Percentiles rank a stretch among this genome's conserved stretches.
Evolutionary conservation across 306 rosid genomes (phyloP).

Genomic region (Mucuna pruriens): DNA sequence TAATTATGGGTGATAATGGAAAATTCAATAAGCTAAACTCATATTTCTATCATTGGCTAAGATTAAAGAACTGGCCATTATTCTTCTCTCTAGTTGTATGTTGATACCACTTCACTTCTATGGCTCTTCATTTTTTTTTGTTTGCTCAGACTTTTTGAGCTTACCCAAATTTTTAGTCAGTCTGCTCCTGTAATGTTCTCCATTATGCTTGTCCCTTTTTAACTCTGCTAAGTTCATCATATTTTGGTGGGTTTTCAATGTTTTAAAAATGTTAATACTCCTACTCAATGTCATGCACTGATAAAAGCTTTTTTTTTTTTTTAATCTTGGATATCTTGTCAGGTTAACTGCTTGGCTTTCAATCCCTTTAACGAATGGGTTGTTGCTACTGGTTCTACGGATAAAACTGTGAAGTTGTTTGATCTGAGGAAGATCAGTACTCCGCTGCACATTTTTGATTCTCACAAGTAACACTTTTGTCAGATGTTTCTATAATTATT

Average conservation of each 20-base stretch:
- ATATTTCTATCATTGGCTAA: constrained; percentile 3
- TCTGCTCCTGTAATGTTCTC: constrained; percentile 17
- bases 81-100: not conserved
- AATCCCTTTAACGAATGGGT: constrained; percentile 98
- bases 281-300: constrained; percentile 20
- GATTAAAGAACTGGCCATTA: not conserved
- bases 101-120: not conserved
- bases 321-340: constrained; percentile 21
- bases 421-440: constrained; percentile 85
- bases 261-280: not conserved
- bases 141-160: not conserved
- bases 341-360: constrained; percentile 98
- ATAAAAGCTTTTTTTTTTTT: not conserved
- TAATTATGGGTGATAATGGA: not conserved
- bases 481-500: constrained; percentile 16
- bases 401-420: constrained; percentile 93
- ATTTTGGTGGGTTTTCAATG: not conserved
- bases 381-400: constrained; percentile 98
- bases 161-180: not conserved
- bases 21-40: not conserved
- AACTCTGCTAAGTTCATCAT: not conserved
- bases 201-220: constrained; percentile 10
- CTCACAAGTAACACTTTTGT: constrained; percentile 77
- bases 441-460: constrained; percentile 87
- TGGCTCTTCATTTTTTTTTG: not conserved